A percentile compares a stretch with the other conserved stretches of the same genome.
Conservation (phyloP, 192 early-diverging fungal genomes). For the Dispira simplex region DNA sequence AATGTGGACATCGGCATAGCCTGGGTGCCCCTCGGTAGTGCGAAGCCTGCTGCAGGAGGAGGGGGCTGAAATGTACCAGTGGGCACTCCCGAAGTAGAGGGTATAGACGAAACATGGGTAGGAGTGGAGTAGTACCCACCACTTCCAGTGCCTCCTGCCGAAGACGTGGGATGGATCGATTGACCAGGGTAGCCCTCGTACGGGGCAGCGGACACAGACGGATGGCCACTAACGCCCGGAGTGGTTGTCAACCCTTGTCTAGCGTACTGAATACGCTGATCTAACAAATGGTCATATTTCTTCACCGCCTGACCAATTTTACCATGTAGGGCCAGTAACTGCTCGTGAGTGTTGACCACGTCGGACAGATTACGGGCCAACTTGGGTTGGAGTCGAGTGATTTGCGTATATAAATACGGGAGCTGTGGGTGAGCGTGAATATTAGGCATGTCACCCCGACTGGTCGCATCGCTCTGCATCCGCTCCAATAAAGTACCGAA, state of each 20-base stretch:
- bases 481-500: slow-evolving; percentile 78
- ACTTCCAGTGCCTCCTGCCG: no score
- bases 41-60: no score
- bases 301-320: slow-evolving; percentile 67
- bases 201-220: no score
- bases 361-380: slow-evolving; percentile 56
- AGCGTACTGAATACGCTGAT: slow-evolving; percentile 39
- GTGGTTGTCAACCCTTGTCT: neutral
- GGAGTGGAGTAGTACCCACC: no score
- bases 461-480: slow-evolving; percentile 63
- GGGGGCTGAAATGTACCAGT: no score
- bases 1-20: no score
- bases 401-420: slow-evolving; percentile 62
- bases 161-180: no score
- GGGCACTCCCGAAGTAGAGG: no score
- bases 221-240: no score
- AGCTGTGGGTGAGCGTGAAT: slow-evolving; percentile 6
- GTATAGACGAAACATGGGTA: no score
- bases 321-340: slow-evolving; percentile 64
- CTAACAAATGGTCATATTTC: slow-evolving; percentile 77
- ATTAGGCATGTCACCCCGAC: slow-evolving; percentile 53
- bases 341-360: slow-evolving; percentile 60
- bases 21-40: no score
- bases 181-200: no score
- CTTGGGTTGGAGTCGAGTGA: slow-evolving; percentile 74